Evolutionary conservation across 2,329 filamentous ascomycete genomes (phyloP).

Genomic region (Clonostachys rosea): DNA sequence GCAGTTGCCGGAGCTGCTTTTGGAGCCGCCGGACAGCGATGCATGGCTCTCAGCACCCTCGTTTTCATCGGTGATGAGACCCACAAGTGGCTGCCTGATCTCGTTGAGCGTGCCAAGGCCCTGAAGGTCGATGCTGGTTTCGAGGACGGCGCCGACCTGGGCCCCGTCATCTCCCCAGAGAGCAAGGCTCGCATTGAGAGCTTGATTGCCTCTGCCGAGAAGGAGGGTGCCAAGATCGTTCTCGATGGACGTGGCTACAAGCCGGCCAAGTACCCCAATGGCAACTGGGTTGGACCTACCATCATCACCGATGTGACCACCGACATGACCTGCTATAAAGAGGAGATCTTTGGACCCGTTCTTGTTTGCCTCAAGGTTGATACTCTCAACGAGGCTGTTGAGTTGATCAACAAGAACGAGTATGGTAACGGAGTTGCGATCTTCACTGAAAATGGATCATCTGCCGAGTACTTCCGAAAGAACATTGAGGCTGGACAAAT

Average conservation of each 20-base stretch:
- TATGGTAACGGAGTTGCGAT: constrained; percentile 79
- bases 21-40: constrained; percentile 74
- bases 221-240: constrained; percentile 77
- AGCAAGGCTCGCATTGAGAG: constrained; percentile 74
- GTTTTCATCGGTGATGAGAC: constrained; percentile 71
- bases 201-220: constrained; percentile 71
- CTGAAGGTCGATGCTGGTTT: constrained; percentile 78
- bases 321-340: constrained; percentile 72
- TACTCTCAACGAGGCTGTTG: constrained; percentile 70
- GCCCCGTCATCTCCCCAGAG: constrained; percentile 75
- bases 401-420: constrained; percentile 73
- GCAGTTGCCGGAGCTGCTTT: constrained; percentile 77
- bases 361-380: constrained; percentile 70
- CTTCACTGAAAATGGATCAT: constrained; percentile 69
- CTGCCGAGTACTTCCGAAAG: constrained; percentile 67
- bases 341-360: constrained; percentile 80
- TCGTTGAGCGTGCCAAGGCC: constrained; percentile 69
- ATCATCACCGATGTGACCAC: constrained; percentile 75
- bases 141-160: constrained; percentile 75
- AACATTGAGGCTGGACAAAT: constrained; percentile 77
- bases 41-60: constrained; percentile 75
- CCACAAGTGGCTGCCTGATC: constrained; percentile 74
- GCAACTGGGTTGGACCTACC: constrained; percentile 78
- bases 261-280: constrained; percentile 74
- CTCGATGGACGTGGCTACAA: constrained; percentile 73